Base-by-base conservation (phyloP, 2,329 filamentous ascomycete species). In the Xylaria sp. region DNA sequence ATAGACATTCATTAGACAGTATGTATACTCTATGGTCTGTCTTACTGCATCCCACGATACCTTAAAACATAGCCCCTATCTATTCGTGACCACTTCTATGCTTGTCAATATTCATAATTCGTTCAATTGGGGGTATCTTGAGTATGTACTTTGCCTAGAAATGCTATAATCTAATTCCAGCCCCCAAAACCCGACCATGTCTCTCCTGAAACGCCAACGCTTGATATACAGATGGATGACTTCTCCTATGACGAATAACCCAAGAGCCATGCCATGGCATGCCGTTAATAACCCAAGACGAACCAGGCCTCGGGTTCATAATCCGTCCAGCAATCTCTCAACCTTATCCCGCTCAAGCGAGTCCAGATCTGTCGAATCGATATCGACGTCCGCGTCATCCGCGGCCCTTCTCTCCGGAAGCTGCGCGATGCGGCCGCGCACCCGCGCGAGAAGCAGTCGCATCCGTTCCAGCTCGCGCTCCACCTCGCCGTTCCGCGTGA, bases 401-500 rank as follows among this genome's bases (percentile, higher is more conserved):
- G 36, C 53, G 3, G 11, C n/a, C 1, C 36, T 69, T 19, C 69
- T 66, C 45, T 75, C 74, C 6, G 79, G 77, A 17, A 86, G 65
- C 64, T 77, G 75, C 12, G 78, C 81, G 0, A 90, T 81, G 21
- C 86, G 83, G 1, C 84, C 86, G 4, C 85, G 84, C 0, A 91
- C 88, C 30, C 89, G 83, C 0, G 85, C 84, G 63, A 91, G 82
- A 69, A 93, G 78, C 71, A 89, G 82, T 39, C 89, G 85, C 85
- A 90, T 92, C 69, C 85, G 86, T 77, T 89, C 86, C 63, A 93
- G 80, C 79, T 93, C 91, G 61, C 81, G 82, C 75, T 90, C 90
- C 9, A 93, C 78, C 56, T 89, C 85, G 1, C 89, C 88, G 75
- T 90, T 86, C 36, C 86, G 85, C 59, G 88, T 90, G 1, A 91